These are phyloP conservation scores for Leccinum imitatum DNA, from an alignment of 768 basidiomycete species.

Conservation along the genomic window DNA sequence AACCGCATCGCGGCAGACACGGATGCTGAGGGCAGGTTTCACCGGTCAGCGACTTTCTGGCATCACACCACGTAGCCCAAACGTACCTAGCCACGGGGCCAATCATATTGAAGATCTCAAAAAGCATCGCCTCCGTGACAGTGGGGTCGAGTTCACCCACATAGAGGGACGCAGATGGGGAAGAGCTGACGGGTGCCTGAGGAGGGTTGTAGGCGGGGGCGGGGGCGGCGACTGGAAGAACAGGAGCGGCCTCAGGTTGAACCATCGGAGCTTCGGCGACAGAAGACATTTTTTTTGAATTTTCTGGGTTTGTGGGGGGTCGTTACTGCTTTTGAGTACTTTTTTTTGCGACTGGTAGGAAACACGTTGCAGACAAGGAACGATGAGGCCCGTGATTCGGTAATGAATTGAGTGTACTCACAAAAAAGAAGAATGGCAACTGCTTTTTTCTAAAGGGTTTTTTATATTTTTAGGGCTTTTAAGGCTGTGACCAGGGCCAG, in stretches of 20 bases:
- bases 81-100: constrained; percentile 95
- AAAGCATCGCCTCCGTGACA: constrained; percentile 99
- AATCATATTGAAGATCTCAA: constrained; percentile 99
- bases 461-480: constrained; percentile 65
- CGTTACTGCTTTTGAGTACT: constrained; percentile 89
- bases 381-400: constrained; percentile 15
- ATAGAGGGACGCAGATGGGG: constrained; percentile 92
- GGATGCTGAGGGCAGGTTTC: constrained; percentile 60
- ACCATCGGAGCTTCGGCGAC: constrained; percentile 55
- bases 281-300: constrained; percentile 51
- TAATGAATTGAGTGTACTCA: constrained; percentile 35
- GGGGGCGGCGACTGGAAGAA: constrained; percentile 32
- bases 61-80: background rate
- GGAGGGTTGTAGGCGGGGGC: constrained; percentile 61
- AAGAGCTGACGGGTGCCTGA: constrained; percentile 50
- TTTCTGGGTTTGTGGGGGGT: constrained; percentile 64
- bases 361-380: constrained; percentile 15
- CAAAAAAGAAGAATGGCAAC: constrained; percentile 77
- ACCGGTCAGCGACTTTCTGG: background rate
- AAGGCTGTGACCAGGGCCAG: constrained; percentile 39
- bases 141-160: constrained; percentile 98
- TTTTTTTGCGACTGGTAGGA: constrained; percentile 64
- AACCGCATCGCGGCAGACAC: constrained; percentile 99
- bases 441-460: constrained; percentile 64
- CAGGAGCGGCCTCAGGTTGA: constrained; percentile 48